Base-by-base conservation (phyloP, 1,139 yeast genomes). In the Wickerhamomyces sp. region DNA sequence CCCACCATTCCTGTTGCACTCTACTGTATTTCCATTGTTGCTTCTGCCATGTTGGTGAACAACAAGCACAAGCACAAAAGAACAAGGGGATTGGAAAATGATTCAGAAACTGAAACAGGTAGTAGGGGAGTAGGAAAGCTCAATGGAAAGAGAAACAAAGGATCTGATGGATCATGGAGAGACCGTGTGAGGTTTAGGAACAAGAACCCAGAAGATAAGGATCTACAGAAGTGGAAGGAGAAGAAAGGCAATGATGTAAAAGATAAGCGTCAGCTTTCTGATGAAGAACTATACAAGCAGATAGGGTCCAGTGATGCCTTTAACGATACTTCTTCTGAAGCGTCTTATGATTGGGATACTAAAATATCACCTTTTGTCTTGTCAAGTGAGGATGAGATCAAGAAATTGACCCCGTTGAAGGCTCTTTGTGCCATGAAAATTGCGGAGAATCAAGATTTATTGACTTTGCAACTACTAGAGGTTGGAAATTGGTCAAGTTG, bases 401-500 rank as follows among this genome's bases (percentile, higher is more conserved):
- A 18, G 3, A 39, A 35, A 15, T 27, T 54, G 10, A 26, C 38
- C 23, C 32, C 61, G 0, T 46, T 65, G 39, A 61, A 55, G 43
- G 43, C 44, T 6, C 29, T 55, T 0, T 50, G 61, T 36, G 52
- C 64, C 2, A 43, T 47, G 40, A 48, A 47, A 32, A 45, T 65
- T 7, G 67, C 67, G 0, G 51, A 49, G 26, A 40, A 52, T 23
- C 48, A 59, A 2, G 41, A 51, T 2, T 40, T 41, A 7, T 33
- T 65, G n/a, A 57, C 48, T 0, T 23, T 14, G 2, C 30, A 44
- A 1, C 59, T 62, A 31, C 41, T 65, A 6, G 43, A 42, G 9
- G 41, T 56, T 8, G 52, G 48, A 1, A 46, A 40, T 15, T 61
- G 62, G 60, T 45, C 56, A 41, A 39, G 52, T 10, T 63, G 68